Conservation (phyloP, 2,329 filamentous ascomycete species). For the Paramyrothecium sp. region DNA sequence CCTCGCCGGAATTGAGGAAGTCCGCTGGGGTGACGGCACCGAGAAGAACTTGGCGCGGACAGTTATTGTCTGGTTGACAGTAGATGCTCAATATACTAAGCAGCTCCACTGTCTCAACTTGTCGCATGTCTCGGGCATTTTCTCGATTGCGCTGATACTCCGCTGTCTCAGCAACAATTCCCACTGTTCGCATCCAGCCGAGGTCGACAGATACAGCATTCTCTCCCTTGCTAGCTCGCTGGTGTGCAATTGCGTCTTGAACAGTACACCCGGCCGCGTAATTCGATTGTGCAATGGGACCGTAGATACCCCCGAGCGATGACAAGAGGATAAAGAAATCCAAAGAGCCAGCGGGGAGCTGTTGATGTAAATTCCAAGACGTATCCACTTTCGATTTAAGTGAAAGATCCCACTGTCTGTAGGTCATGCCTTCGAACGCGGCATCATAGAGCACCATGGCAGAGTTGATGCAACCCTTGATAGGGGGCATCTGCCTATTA, state of each 20-base stretch:
- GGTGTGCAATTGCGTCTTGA: not conserved
- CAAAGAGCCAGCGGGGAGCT: not conserved
- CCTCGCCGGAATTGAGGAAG: not conserved
- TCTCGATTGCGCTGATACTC: not conserved
- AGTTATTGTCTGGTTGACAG: not conserved
- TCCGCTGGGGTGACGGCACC: not conserved
- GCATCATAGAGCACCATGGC: not conserved
- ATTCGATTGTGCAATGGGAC: not conserved
- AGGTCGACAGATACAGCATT: not conserved
- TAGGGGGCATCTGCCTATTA: not conserved
- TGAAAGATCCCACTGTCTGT: not conserved
- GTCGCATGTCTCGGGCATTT: not conserved
- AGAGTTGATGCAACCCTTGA: not conserved
- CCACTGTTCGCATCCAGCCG: not conserved
- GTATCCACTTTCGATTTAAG: not conserved
- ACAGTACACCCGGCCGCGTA: not conserved
- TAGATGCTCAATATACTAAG: not conserved
- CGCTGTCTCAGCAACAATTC: not conserved
- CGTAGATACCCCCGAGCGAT: not conserved
- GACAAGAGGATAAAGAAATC: not conserved
- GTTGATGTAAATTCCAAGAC: not conserved
- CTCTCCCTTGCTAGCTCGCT: not conserved
- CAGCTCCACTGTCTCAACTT: not conserved
- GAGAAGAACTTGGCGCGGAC: too few species aligned
- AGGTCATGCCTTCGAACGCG: not conserved